Conservation (phyloP, 2,329 filamentous ascomycete genomes). For the Chaetomium olivaceum region DNA sequence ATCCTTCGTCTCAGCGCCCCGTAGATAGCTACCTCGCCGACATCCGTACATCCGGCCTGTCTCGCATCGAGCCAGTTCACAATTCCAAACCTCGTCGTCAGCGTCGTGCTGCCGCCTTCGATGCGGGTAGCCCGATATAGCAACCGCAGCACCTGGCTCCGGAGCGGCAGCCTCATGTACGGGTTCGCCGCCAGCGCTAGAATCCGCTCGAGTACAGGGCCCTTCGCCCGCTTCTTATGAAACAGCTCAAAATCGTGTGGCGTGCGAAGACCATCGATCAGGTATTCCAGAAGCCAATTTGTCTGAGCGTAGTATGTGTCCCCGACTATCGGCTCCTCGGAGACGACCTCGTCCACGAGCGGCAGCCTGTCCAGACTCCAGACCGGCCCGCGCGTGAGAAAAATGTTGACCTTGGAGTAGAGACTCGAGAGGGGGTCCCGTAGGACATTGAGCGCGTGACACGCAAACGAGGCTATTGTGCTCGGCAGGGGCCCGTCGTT, state of each 20-base stretch:
- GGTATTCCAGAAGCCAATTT: constrained; percentile 71
- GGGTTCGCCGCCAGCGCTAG: constrained; percentile 69
- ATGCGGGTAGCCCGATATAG: constrained; percentile 68
- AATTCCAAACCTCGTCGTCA: constrained; percentile 74
- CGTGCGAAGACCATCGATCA: constrained; percentile 66
- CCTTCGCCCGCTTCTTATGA: constrained; percentile 54
- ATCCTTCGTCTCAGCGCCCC: constrained; percentile 58
- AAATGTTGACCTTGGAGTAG: constrained; percentile 83
- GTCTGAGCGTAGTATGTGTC: constrained; percentile 67
- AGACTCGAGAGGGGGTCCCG: constrained; percentile 76
- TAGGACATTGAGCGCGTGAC: constrained; percentile 68
- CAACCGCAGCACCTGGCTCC: constrained; percentile 61
- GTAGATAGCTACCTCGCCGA: constrained; percentile 48
- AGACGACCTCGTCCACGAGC: constrained; percentile 63
- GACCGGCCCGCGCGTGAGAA: constrained; percentile 72
- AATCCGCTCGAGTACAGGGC: constrained; percentile 68
- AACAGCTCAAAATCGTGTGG: constrained; percentile 61
- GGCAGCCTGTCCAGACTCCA: constrained; percentile 77
- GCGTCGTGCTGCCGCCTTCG: constrained; percentile 72
- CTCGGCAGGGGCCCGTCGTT: constrained; percentile 65
- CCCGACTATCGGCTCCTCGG: constrained; percentile 47
- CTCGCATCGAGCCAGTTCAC: constrained; percentile 73
- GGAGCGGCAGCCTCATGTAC: constrained; percentile 59
- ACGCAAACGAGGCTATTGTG: constrained; percentile 73
- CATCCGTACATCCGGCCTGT: constrained; percentile 39